These are phyloP conservation scores for Geranium brycei DNA, from an alignment of 345 rosid species.

Conservation along the genomic window DNA sequence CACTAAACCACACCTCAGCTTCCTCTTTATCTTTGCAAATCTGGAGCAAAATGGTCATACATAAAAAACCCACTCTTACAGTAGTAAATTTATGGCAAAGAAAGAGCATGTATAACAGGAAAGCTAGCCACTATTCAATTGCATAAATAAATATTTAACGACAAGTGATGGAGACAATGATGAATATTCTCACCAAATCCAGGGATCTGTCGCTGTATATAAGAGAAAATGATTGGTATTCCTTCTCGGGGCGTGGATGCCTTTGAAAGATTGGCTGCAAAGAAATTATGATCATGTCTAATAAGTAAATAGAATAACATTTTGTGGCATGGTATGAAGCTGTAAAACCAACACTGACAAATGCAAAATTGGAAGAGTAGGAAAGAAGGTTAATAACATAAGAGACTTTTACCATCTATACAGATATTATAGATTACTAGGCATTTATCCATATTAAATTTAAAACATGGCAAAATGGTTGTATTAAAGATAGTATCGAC, in stretches of 20 bases:
- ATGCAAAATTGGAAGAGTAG: neutral
- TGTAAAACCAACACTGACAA: neutral
- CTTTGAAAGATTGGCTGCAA: constrained; percentile 94
- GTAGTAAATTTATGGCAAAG: neutral
- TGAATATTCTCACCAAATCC: constrained; percentile 59
- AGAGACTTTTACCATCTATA: neutral
- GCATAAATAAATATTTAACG: neutral
- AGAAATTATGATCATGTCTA: constrained; percentile 4
- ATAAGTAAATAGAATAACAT: constrained; percentile 17
- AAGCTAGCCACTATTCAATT: constrained; percentile 9
- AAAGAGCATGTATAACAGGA: neutral
- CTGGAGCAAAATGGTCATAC: constrained; percentile 19
- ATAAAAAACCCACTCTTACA: constrained; percentile 3
- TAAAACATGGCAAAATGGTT: neutral
- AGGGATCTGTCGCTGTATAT: constrained; percentile 87
- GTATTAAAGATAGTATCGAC: constrained; percentile 7
- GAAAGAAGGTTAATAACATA: neutral
- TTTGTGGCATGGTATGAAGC: neutral
- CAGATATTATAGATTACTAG: too few species aligned
- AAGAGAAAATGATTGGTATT: constrained; percentile 95
- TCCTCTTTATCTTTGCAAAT: constrained; percentile 81
- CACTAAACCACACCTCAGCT: constrained; percentile 80
- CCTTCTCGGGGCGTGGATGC: constrained; percentile 98
- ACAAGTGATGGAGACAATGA: constrained; percentile 6
- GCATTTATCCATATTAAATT: neutral